Conservation (phyloP, 768 basidiomycete genomes). For the Phaeotremella skinneri region DNA sequence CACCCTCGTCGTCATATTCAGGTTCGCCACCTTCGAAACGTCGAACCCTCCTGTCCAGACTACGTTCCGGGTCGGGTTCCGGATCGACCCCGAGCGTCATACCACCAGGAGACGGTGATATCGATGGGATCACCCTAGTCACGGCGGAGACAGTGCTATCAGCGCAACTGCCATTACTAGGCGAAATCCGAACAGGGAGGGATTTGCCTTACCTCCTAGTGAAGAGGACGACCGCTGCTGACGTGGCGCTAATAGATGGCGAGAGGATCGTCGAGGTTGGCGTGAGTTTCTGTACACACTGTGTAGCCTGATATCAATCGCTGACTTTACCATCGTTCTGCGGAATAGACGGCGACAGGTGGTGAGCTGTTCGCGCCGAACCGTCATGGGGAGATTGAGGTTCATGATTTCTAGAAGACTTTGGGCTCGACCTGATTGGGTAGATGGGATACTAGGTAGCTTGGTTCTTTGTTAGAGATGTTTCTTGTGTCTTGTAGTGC, state of each 20-base stretch:
- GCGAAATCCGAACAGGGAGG: constrained; percentile 24
- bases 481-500: too few species aligned
- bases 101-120: constrained; percentile 13
- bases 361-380: not conserved
- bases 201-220: constrained; percentile 32
- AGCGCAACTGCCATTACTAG: constrained; percentile 12
- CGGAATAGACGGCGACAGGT: not conserved
- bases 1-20: not conserved
- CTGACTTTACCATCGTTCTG: not conserved
- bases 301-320: not conserved
- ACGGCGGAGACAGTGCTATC: constrained; percentile 26
- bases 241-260: constrained; percentile 34
- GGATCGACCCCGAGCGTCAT: not conserved
- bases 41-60: not conserved
- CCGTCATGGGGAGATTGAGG: not conserved
- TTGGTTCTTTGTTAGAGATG: too few species aligned
- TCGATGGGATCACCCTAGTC: constrained; percentile 27
- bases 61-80: not conserved
- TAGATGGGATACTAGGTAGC: too few species aligned
- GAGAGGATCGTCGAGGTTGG: constrained; percentile 37
- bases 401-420: not conserved
- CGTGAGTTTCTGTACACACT: constrained; percentile 26
- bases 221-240: constrained; percentile 12
- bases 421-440: not conserved
- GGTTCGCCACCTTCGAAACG: not conserved